Percentiles rank a stretch among this genome's conserved stretches.
phyloP scores from a whole-genome alignment of 441 rosid species.

The Corymbia citriodora region DNA sequence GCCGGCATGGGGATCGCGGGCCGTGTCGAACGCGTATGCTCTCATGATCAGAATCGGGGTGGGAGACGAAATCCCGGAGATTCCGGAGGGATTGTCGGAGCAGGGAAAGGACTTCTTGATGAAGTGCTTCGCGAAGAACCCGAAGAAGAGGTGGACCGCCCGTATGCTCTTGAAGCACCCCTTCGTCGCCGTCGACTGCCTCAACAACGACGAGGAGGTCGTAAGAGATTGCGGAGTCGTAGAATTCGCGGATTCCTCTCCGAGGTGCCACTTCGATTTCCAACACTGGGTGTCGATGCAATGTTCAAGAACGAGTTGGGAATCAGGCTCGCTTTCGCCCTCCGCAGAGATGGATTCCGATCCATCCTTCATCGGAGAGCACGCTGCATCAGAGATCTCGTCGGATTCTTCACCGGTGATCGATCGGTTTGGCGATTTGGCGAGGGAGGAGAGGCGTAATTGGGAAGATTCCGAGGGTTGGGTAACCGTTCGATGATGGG shows the following conservation, averaged over 20 bases:
- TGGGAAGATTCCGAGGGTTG: not conserved
- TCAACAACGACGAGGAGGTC: not conserved
- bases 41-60: slow-evolving; percentile 59
- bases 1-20: slow-evolving; percentile 1
- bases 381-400: not conserved
- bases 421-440: not conserved
- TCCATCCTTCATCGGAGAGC: not conserved
- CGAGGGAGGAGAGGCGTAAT: not conserved
- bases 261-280: slow-evolving; percentile 5
- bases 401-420: not conserved
- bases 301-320: not conserved
- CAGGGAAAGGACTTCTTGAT: slow-evolving; percentile 68
- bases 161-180: slow-evolving; percentile 47
- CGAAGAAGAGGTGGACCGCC: slow-evolving; percentile 62
- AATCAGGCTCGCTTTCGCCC: not conserved
- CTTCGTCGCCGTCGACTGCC: not conserved
- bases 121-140: slow-evolving; percentile 65
- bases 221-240: not conserved
- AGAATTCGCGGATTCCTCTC: not conserved
- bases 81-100: slow-evolving; percentile 41
- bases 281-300: slow-evolving; percentile 16
- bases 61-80: slow-evolving; percentile 46
- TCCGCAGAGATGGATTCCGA: not conserved
- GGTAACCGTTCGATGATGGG: not conserved
- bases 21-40: slow-evolving; percentile 25